Percentiles rank a stretch among this genome's conserved stretches.
These are phyloP conservation scores for Zoysia matrella DNA, from an alignment of 202 grass and related monocot genomes.

Conservation along the genomic window DNA sequence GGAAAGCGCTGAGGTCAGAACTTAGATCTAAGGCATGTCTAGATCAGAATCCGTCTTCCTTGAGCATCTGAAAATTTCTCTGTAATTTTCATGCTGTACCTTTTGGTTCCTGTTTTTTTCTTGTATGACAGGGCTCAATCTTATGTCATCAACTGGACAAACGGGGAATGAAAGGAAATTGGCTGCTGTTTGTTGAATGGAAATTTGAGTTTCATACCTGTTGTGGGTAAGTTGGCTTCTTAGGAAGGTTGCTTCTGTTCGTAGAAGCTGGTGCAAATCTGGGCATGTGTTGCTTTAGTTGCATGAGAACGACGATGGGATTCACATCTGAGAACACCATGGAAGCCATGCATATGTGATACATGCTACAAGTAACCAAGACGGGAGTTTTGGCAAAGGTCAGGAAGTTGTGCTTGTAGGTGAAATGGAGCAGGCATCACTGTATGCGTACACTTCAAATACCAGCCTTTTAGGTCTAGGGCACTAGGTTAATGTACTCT, in stretches of 20 bases:
- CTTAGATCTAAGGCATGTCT: slow-evolving; percentile 53
- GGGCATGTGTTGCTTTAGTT: not conserved
- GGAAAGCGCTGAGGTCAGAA: slow-evolving; percentile 40
- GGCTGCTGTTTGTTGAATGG: slow-evolving; percentile 30
- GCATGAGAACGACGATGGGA: not conserved
- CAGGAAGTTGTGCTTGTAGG: not conserved
- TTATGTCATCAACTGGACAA: slow-evolving; percentile 44
- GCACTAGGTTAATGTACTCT: too few relatives aligned
- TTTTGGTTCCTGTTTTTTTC: slow-evolving; percentile 28
- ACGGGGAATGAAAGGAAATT: slow-evolving; percentile 19
- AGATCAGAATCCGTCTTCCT: slow-evolving; percentile 27
- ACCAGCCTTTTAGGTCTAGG: too few relatives aligned
- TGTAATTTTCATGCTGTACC: slow-evolving; percentile 58
- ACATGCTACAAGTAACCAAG: not conserved
- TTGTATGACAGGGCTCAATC: slow-evolving; percentile 47
- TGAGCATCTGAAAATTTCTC: slow-evolving; percentile 26
- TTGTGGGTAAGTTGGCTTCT: slow-evolving; percentile 44
- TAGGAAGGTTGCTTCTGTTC: slow-evolving; percentile 17
- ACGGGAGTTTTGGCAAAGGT: not conserved
- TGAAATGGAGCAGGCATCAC: not conserved
- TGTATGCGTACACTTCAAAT: too few relatives aligned
- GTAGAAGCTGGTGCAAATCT: slow-evolving; percentile 23
- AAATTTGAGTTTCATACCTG: not conserved
- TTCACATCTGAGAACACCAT: slow-evolving; percentile 7
- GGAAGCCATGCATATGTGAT: not conserved